Conservation (phyloP, 441 rosid species). For the Euphorbia schlechtendalii region DNA sequence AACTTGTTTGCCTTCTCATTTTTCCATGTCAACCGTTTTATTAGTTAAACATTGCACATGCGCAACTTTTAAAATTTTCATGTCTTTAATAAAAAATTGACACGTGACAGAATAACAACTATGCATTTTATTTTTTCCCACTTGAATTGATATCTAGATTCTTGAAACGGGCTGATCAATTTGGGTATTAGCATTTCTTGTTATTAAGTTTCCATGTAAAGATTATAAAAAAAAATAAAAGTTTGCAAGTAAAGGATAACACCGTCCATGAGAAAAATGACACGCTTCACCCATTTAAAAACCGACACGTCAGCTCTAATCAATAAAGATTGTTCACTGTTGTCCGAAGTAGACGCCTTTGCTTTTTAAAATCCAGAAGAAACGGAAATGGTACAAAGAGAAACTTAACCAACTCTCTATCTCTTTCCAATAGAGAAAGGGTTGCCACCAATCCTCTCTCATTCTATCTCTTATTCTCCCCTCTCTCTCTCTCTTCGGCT, state of each 20-base stretch:
- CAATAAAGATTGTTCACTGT: slow-evolving; percentile 18
- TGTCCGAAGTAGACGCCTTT: slow-evolving; percentile 19
- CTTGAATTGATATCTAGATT: too few species aligned
- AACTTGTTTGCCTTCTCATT: too few species aligned
- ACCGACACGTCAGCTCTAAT: slow-evolving; percentile 23
- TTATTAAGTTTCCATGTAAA: too few species aligned
- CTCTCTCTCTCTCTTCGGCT: slow-evolving; percentile 5
- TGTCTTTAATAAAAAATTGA: too few species aligned
- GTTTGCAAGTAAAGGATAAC: slow-evolving; percentile 14
- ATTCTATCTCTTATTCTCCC: background rate
- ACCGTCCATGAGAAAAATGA: slow-evolving; percentile 11
- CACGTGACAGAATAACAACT: too few species aligned
- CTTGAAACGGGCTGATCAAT: too few species aligned
- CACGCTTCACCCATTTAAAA: slow-evolving; percentile 16
- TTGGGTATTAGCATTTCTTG: too few species aligned
- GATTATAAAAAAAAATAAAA: too few species aligned
- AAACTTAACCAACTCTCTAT: background rate
- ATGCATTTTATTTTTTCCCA: too few species aligned
- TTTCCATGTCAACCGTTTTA: too few species aligned
- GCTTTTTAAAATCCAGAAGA: slow-evolving; percentile 6
- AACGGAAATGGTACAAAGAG: background rate
- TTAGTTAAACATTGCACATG: too few species aligned
- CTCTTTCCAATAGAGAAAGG: slow-evolving; percentile 1
- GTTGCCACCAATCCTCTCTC: background rate
- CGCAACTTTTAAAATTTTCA: too few species aligned